Evolutionary conservation across 768 basidiomycete genomes (phyloP), one percentile per base, ranked within the genome.

Genomic region (Lyophyllum semitale): DNA sequence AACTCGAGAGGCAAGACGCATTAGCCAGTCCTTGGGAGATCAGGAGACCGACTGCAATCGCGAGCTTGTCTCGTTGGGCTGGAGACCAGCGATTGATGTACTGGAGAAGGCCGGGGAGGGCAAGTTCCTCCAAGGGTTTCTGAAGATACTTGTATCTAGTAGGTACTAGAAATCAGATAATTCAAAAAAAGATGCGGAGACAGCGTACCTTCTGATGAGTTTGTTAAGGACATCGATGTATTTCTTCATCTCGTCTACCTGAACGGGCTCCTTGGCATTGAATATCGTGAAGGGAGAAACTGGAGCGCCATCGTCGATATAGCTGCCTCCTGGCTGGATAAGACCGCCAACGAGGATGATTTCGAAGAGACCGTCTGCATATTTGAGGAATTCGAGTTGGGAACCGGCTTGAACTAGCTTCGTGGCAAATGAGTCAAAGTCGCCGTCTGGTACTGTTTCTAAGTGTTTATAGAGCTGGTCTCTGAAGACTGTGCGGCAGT

Each of bases 61-160:
- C 83, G 50, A 98, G 78, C 75, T 95, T 96, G 67, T 93, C 88
- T 58, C 87, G 84, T 74, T 91, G 86, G 15, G 75, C 78, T 4
- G 81, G 69, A 2, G 85, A 72, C 93, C 94, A 98, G 66, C 89
- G 89, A 67, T 92, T 84, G 68, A 88, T 85, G 66, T 94, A 93
- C 73, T 98, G 95, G 56, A 99, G 75, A 46, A 98, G 80, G 42
- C 81, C 81, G 3, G 93, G 92, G 13, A 98, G 81, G 51, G 91
- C 82, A 32, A 80, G 82, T 69, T 87, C 89, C 72, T 98, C 96
- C 45, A 99, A 86, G 41, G 96, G 94, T 73, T 89, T 94, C 74
- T 98, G 96, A 64, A 99, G 91, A 81, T 98, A 99, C 74, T 98
- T 98, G 82, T 98, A 98, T 76, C 95, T 96, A 66, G 33, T 51